phyloP scores from a whole-genome alignment of 176 grass and related monocot genomes.

The Lolium rigidum region DNA sequence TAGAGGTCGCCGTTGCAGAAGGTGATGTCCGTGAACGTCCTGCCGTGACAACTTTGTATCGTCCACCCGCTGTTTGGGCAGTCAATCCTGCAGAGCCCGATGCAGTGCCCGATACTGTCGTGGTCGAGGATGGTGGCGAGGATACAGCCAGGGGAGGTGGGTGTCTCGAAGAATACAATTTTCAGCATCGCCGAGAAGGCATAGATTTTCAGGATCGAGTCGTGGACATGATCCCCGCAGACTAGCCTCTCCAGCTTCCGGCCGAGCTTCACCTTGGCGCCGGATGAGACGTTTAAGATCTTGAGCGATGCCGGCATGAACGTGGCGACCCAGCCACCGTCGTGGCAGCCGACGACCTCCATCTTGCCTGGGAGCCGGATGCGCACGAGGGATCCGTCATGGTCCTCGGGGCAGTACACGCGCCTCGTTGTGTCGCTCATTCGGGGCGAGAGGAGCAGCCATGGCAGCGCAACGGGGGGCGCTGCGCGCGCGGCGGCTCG shows the following conservation, averaged over 20 bases:
- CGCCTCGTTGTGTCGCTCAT: background rate
- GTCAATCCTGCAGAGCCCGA: background rate
- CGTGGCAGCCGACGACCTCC: background rate
- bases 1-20: background rate
- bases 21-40: background rate
- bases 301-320: background rate
- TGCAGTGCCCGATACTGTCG: background rate
- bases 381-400: background rate
- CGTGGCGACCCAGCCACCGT: conserved; percentile 11
- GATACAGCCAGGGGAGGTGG: background rate
- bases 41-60: background rate
- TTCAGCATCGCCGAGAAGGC: background rate
- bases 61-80: background rate
- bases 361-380: background rate
- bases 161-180: background rate
- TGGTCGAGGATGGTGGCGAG: background rate
- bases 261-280: background rate
- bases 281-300: background rate
- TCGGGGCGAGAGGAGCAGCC: background rate
- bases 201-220: background rate
- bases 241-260: background rate
- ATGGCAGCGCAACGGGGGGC: background rate
- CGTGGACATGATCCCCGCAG: background rate
- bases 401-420: background rate
- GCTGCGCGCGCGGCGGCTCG: background rate